Base-by-base conservation (phyloP, 2,329 filamentous ascomycete genomes). In the Zalaria sp. region DNA sequence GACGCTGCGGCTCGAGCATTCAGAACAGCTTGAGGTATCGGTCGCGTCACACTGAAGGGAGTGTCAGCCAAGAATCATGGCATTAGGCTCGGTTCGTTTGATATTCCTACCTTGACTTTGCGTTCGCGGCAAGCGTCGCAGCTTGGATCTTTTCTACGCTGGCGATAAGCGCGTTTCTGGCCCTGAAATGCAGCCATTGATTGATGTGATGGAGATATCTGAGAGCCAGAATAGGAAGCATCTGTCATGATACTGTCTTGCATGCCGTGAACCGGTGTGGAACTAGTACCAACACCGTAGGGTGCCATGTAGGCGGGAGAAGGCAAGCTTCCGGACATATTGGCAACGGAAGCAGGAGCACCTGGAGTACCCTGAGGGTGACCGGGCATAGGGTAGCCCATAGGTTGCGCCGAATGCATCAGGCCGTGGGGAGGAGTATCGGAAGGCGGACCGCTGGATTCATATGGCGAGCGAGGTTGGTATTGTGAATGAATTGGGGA, bases 91-190 rank as follows among this genome's bases (percentile, higher is more conserved):
- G 26, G 25, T 9, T 25, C 29, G 32, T 27, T 18, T 18, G 18
- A 18, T 18, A n/a, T 10, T 42, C 39, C 46, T 58, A 74, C 72
- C 65, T 80, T 80, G 49, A 80, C 76, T 63, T 81, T 81, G 37
- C 77, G 71, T 57, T 98, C 91, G 46, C 91, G 77, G 59, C 91
- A 98, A 39, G 91, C 91, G 67, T 98, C 91, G 61, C 91, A 98
- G 56, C 87, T 96, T 1, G 91, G 91, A 54, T 98, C 91, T 58
- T 98, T 98, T 51, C 91, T 76, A 50, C 91, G 73, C 60, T 98
- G 91, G 25, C 91, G 79, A 65, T 96, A 98, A 3, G 91, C 89
- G 57, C 91, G 73, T 62, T 96, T 96, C 60, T 93, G 86, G 28
- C 82, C 75, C 51, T 83, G 81, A 49, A 75, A 60, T 52, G 69